Base-by-base conservation (phyloP, 2,329 filamentous ascomycete genomes). In the Aureobasidium musti region DNA sequence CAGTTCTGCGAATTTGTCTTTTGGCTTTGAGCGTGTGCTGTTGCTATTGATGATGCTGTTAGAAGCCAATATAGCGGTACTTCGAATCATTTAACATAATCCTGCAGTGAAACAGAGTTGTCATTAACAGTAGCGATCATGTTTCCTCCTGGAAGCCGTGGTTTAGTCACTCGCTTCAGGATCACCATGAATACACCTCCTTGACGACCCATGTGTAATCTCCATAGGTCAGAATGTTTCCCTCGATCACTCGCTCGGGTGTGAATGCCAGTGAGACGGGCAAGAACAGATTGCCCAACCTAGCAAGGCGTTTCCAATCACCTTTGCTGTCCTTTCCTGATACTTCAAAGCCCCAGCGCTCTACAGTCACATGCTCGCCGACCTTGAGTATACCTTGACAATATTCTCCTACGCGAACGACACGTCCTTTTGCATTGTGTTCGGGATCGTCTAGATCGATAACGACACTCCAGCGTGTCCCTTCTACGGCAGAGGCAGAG, bases 301-400 rank as follows among this genome's bases (percentile, higher is more conserved):
- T 76, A 5, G 75, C 74, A 35, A 70, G 69, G 39, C 80, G 71
- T 69, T 71, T 73, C 80, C 80, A 82, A 7, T 66, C 71, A 11
- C 66, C 68, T 57, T 69, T 68, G 19, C 61, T 61, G 19, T 60
- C 63, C 5, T 60, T 61, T n/a, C 52, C 67, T 26, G 61, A 67
- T 47, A 53, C 63, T 28, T 45, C 68, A 71, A 79, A 84, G 70
- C 80, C 78, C 86, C 86, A 88, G 64, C 85, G 78, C 79, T 89
- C 87, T 1, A 82, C 77, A 23, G 79, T 77, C 13, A 84, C 72
- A 5, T 74, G 70, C 0, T 76, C 74, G 0, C 80, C 82, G 1
- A 76, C 73, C 68, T 83, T 80, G 59, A 86, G 37, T 5, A 89
- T 73, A 0, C 83, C 86, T 77, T 90, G 87, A 43, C 80, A 83